Conservation (phyloP, 1,139 yeast species). For the Geotrichum fermentans region DNA sequence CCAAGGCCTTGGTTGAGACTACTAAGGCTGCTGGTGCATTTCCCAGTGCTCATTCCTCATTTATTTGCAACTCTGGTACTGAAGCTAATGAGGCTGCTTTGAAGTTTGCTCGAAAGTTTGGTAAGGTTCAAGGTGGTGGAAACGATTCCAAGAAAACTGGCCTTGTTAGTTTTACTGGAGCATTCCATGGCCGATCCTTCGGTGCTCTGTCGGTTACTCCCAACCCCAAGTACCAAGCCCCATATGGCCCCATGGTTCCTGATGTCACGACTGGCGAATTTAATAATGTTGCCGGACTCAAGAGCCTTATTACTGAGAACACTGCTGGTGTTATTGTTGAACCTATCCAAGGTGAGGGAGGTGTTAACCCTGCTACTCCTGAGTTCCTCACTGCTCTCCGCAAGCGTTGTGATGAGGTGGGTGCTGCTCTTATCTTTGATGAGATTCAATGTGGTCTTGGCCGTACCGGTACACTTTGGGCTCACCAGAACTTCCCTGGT, state of each 20-base stretch:
- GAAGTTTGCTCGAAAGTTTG: slow-evolving; percentile 88
- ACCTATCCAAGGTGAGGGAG: slow-evolving; percentile 98
- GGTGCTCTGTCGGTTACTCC: slow-evolving; percentile 92
- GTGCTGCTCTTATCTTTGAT: slow-evolving; percentile 79
- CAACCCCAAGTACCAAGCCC: slow-evolving; percentile 85
- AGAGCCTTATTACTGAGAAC: slow-evolving; percentile 56
- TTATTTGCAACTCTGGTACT: slow-evolving; percentile 87
- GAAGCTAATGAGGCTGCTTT: slow-evolving; percentile 98
- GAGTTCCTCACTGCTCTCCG: slow-evolving; percentile 66
- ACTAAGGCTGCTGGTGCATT: slow-evolving; percentile 74
- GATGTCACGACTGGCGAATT: slow-evolving; percentile 67
- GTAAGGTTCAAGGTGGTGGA: slow-evolving; percentile 42
- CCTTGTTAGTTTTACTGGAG: slow-evolving; percentile 75
- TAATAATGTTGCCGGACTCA: slow-evolving; percentile 56
- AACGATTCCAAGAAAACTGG: slow-evolving; percentile 49
- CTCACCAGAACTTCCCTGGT: slow-evolving; percentile 66
- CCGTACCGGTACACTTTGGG: slow-evolving; percentile 90
- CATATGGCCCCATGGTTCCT: slow-evolving; percentile 84
- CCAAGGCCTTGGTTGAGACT: slow-evolving; percentile 61
- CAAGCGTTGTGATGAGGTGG: slow-evolving; percentile 60
- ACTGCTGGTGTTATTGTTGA: slow-evolving; percentile 93
- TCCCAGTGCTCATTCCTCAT: slow-evolving; percentile 75
- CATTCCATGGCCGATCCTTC: slow-evolving; percentile 93
- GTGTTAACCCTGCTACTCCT: slow-evolving; percentile 62
- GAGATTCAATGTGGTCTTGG: slow-evolving; percentile 97